Base-by-base conservation (phyloP, 768 basidiomycete genomes). In the Sarcodon sp. region DNA sequence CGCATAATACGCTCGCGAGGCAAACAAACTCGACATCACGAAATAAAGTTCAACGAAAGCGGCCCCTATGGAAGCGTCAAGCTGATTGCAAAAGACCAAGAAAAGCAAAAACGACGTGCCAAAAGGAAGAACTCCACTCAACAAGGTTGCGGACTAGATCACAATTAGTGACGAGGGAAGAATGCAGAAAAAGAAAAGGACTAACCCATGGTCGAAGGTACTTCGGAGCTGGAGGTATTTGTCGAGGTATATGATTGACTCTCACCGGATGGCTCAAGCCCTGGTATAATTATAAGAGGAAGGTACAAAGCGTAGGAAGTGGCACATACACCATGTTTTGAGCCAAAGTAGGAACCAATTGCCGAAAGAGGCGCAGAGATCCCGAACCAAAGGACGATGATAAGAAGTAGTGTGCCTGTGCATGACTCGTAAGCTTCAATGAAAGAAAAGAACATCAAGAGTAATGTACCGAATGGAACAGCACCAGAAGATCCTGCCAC, bases 21-120 rank as follows among this genome's bases (percentile, higher is more conserved):
- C 92, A 57, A 96, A 98, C 27, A 97, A 71, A 57, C 83, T 87
- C 10, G 90, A 88, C 50, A 97, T 70, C 39, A 94, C 79, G 59
- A 92, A 96, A 64, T 90, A 96, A 9, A 96, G 67, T 62, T 97
- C 94, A 52, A 97, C 87, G 57, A 96, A 97, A 3, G 89, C 91
- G 43, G 94, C 93, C 46, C 90, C 87, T 88, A 49, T n/a, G 47
- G 15, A 27, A 43, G 35, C 12, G 56, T 35, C 39, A 46, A 33
- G 7, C 12, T 45, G 43, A 55, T 12, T 37, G n/a, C 11, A 13
- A 16, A 45, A 27, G 32, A 43, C 32, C 43, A 4, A 33, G 34
- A 27, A 12, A 43, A n/a, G 13, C 41, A n/a, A 31, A 35, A 33
- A 27, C 12, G 11, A 53, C 72, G 35, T 54, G 85, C 86, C 90